Percentiles rank a stretch among this genome's conserved stretches.
phyloP scores from a whole-genome alignment of 2,329 filamentous ascomycete genomes.

The Cercospora citrullina region DNA sequence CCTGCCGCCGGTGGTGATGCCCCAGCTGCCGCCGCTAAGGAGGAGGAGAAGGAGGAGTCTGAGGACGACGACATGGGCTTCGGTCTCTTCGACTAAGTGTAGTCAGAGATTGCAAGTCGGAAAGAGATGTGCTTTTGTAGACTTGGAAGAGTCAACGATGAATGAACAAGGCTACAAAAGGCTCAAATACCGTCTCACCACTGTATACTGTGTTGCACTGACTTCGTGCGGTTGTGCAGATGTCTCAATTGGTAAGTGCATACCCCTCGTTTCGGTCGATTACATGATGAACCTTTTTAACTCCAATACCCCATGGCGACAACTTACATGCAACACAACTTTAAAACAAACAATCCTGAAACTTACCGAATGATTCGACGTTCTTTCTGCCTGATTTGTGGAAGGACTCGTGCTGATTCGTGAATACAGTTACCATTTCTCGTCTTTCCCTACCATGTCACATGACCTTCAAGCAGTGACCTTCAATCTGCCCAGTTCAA shows the following conservation, averaged over 20 bases:
- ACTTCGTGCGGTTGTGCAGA: neutral
- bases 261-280: neutral
- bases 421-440: neutral
- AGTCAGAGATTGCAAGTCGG: conserved; percentile 11
- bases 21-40: conserved; percentile 57
- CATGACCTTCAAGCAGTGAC: neutral
- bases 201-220: neutral
- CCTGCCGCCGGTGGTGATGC: conserved; percentile 54
- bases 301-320: neutral
- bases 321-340: neutral
- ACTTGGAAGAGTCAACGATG: neutral
- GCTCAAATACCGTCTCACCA: neutral
- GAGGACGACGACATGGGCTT: conserved; percentile 55
- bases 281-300: conserved; percentile 7
- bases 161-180: neutral
- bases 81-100: conserved; percentile 55
- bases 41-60: conserved; percentile 64
- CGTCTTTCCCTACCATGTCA: neutral
- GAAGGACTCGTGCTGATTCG: neutral
- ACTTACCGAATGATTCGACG: neutral
- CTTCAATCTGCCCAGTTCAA: neutral
- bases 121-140: conserved; percentile 6
- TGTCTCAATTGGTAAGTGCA: neutral
- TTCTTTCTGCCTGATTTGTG: neutral
- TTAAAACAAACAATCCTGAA: neutral